Evolutionary conservation across 2,329 filamentous ascomycete genomes (phyloP).

Genomic region (Diaporthe velutina): DNA sequence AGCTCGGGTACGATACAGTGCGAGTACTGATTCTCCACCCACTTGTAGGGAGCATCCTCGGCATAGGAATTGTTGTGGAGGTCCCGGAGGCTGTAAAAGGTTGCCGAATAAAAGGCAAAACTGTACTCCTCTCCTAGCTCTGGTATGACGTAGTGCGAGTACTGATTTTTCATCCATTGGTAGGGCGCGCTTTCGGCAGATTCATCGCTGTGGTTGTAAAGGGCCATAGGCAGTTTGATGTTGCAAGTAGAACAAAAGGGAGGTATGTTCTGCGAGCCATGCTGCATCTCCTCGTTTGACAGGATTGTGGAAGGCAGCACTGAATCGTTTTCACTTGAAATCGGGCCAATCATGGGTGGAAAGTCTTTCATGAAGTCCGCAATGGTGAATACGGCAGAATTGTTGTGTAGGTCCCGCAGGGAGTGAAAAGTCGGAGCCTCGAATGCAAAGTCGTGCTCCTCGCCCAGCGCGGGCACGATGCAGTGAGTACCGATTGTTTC

Average conservation of each 20-base stretch:
- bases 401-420: too few relatives aligned
- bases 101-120: not conserved
- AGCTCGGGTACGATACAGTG: too few relatives aligned
- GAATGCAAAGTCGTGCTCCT: too few relatives aligned
- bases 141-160: not conserved
- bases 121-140: constrained; percentile 3
- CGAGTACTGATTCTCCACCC: too few relatives aligned
- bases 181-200: not conserved
- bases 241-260: not conserved
- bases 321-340: not conserved
- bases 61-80: too few relatives aligned
- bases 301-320: not conserved
- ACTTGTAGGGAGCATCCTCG: too few relatives aligned
- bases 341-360: not conserved
- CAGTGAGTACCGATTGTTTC: too few relatives aligned
- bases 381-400: too few relatives aligned
- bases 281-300: not conserved
- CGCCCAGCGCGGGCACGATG: too few relatives aligned
- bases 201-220: not conserved
- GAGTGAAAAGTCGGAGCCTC: too few relatives aligned
- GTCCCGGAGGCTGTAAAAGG: not conserved
- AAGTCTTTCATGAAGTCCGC: constrained; percentile 7
- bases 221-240: not conserved
- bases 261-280: not conserved
- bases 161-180: not conserved